A percentile compares a stretch with the other conserved stretches of the same genome.
These are phyloP conservation scores for Paxillus ammoniavirescens DNA, from an alignment of 768 basidiomycete species.

Conservation along the genomic window DNA sequence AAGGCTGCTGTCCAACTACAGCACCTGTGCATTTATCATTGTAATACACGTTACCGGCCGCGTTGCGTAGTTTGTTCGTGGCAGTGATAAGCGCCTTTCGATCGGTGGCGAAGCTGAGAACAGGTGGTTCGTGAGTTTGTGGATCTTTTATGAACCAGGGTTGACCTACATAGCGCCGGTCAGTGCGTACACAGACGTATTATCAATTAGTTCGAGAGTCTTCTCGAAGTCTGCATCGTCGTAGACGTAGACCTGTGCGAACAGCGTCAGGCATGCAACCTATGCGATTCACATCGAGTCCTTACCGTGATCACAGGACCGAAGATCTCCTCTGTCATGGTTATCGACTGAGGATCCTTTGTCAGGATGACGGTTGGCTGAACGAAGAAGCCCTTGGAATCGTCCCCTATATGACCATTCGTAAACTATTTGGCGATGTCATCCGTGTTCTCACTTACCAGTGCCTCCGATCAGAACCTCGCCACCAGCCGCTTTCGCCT, in stretches of 20 bases:
- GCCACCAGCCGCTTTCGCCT: conserved; percentile 87
- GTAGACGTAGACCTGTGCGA: conserved; percentile 74
- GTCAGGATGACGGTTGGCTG: conserved; percentile 93
- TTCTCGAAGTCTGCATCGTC: conserved; percentile 85
- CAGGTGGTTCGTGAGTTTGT: conserved; percentile 8
- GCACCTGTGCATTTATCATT: conserved; percentile 98
- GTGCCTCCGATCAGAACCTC: conserved; percentile 86
- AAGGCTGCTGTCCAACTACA: conserved; percentile 97
- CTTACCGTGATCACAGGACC: conserved; percentile 89
- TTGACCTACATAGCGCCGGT: conserved; percentile 87
- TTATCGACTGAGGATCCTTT: conserved; percentile 84
- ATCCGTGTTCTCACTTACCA: conserved; percentile 40
- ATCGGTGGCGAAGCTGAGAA: conserved; percentile 73
- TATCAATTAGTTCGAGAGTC: conserved; percentile 84
- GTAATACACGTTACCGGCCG: conserved; percentile 96
- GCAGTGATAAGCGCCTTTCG: conserved; percentile 78
- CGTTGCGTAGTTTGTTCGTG: conserved; percentile 80
- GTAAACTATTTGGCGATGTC: not conserved
- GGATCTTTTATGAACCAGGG: not conserved
- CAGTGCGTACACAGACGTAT: conserved; percentile 82
- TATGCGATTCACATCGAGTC: conserved; percentile 12
- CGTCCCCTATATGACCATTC: conserved; percentile 54
- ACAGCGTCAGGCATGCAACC: not conserved
- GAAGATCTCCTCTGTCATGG: conserved; percentile 95
- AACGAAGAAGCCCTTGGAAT: conserved; percentile 90